Evolutionary conservation across 441 rosid species (phyloP), one percentile per base, ranked within the genome.

Genomic region (Capsella rubella): DNA sequence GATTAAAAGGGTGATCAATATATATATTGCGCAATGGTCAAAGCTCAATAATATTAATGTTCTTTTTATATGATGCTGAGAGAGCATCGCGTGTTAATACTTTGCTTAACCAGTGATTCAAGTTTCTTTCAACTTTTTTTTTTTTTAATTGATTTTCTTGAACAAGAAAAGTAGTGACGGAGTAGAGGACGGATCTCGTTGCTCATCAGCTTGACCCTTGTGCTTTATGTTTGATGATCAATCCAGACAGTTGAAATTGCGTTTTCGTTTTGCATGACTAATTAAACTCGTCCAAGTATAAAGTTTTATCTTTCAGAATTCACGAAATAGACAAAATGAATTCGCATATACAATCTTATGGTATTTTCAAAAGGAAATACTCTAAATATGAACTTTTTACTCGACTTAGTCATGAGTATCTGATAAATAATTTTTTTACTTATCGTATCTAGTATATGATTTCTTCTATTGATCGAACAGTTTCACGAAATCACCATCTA

Each of bases 111-210:
- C 46, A 42, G 0, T 42, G 5, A 42, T 11, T 42, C 13, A 4
- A 12, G 46, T 13, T 42, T 40, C 45, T 12, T 42, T 12, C n/a
- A 12, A 42, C 16, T 3, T 13, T 21, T 21, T 21, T 64, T 51
- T 51, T 49, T 49, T 27, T 3, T 35, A 43, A 13, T 18, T 43
- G 56, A 53, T 25, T 32, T 61, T 11, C 28, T 25, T 54, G 39
- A 18, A 61, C 6, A 52, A 6, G 11, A 3, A 52, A 62, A 42
- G n/a, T 31, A 62, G 27, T 25, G 76, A 53, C 45, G 39, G 45
- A 42, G 63, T 53, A 63, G 35, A 55, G 21, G 51, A 64, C 65
- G 51, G 59, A 65, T 74, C 67, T 49, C 61, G 37, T 15, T n/a
- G 8, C 28, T 45, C 65, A 64, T 21, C 25, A 21, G 4, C 37